Conservation (phyloP, 2,329 filamentous ascomycete genomes). For the Fusarium torulosum region DNA sequence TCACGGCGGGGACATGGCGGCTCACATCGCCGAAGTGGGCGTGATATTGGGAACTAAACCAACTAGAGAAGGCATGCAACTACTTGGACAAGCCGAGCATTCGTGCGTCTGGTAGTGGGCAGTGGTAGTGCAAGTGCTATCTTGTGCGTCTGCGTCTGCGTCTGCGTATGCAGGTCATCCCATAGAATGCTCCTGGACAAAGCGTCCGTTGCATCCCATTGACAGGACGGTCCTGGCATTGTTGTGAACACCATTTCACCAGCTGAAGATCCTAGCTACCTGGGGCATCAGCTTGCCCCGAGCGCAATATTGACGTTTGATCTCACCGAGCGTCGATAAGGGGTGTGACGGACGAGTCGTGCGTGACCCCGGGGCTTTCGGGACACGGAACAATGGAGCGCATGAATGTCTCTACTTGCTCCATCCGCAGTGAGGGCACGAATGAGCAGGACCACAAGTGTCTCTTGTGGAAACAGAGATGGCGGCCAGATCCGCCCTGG, state of each 20-base stretch:
- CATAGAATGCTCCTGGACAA: constrained; percentile 38
- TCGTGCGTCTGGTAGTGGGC: constrained; percentile 36
- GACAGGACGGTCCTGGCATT: constrained; percentile 37
- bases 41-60: constrained; percentile 39
- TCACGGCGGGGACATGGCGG: constrained; percentile 27
- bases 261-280: constrained; percentile 32
- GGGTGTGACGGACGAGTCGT: constrained; percentile 38
- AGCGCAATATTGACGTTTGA: constrained; percentile 27
- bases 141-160: constrained; percentile 40
- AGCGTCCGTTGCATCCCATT: constrained; percentile 38
- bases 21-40: constrained; percentile 28
- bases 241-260: constrained; percentile 43
- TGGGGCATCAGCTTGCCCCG: constrained; percentile 40
- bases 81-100: constrained; percentile 36
- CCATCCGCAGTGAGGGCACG: constrained; percentile 36
- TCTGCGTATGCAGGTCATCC: constrained; percentile 36
- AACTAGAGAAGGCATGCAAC: constrained; percentile 37
- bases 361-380: constrained; percentile 22
- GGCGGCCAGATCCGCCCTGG: constrained; percentile 37
- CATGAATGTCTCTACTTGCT: constrained; percentile 34
- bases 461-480: constrained; percentile 41
- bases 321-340: constrained; percentile 38
- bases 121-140: constrained; percentile 33
- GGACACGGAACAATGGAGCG: constrained; percentile 36
- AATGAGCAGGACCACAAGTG: constrained; percentile 41